Conservation (phyloP, 805 yeast genomes). For the Wickerhamiella australiensis region DNA sequence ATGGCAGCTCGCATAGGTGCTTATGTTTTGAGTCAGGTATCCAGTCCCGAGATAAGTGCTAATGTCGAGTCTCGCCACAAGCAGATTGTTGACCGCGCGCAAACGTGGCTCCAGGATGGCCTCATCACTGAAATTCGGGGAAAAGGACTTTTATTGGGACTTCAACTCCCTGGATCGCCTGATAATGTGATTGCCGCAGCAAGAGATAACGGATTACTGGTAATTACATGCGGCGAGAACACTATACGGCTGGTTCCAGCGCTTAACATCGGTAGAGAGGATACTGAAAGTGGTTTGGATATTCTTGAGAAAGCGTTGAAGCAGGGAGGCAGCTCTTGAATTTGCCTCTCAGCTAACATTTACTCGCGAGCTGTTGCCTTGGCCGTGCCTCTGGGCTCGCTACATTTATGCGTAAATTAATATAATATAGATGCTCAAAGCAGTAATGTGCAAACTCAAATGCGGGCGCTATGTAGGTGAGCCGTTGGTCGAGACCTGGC, state of each 20-base stretch:
- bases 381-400: no score
- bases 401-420: not conserved
- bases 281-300: slow-evolving; percentile 56
- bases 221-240: slow-evolving; percentile 86
- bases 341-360: no score
- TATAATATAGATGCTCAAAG: not conserved
- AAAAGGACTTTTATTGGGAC: slow-evolving; percentile 74
- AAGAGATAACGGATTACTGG: slow-evolving; percentile 65
- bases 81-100: slow-evolving; percentile 38
- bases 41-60: slow-evolving; percentile 46
- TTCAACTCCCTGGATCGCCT: slow-evolving; percentile 62
- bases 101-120: slow-evolving; percentile 36
- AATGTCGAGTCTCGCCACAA: slow-evolving; percentile 51
- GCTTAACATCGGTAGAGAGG: slow-evolving; percentile 61
- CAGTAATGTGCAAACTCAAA: not conserved
- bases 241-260: slow-evolving; percentile 90
- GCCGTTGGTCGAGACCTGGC: no score
- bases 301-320: slow-evolving; percentile 48
- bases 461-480: no score
- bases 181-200: slow-evolving; percentile 49
- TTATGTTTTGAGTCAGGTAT: slow-evolving; percentile 59
- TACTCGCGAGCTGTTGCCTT: no score
- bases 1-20: slow-evolving; percentile 71
- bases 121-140: slow-evolving; percentile 67
- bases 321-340: no score